A percentile compares a stretch with the other conserved stretches of the same genome.
Conservation (phyloP, 208 protist species). For the Trypanosoma cruzi region DNA sequence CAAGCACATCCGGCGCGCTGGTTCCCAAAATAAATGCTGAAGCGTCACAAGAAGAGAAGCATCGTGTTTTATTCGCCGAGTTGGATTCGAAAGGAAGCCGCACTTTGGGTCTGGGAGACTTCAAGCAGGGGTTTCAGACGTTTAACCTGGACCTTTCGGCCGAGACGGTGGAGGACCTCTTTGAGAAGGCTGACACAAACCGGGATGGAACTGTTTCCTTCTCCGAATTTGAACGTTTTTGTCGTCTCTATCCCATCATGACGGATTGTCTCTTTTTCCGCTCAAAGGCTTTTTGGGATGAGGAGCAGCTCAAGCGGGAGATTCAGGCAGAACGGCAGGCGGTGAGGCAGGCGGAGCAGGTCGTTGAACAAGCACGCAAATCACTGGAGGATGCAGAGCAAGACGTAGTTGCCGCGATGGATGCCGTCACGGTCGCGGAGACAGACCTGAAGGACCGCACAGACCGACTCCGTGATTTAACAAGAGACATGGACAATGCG, state of each 20-base stretch:
- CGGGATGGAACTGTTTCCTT: slow-evolving; percentile 83
- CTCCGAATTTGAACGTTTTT: slow-evolving; percentile 92
- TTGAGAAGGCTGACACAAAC: slow-evolving; percentile 86
- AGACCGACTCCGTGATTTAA: slow-evolving; percentile 82
- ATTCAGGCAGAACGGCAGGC: slow-evolving; percentile 82
- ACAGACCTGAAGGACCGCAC: slow-evolving; percentile 77
- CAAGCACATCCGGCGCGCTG: slow-evolving; percentile 50
- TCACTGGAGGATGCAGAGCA: slow-evolving; percentile 51
- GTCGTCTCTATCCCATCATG: slow-evolving; percentile 90
- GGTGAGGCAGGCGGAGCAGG: slow-evolving; percentile 58
- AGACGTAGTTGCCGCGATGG: slow-evolving; percentile 64
- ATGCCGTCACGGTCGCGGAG: slow-evolving; percentile 63
- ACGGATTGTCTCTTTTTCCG: slow-evolving; percentile 91
- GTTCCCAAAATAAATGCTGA: slow-evolving; percentile 52
- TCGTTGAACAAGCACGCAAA: slow-evolving; percentile 60
- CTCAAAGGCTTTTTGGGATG: slow-evolving; percentile 92
- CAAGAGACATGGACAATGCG: slow-evolving; percentile 81
- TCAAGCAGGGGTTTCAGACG: slow-evolving; percentile 79
- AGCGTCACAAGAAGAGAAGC: slow-evolving; percentile 84
- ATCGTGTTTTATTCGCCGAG: slow-evolving; percentile 87
- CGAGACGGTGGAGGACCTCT: slow-evolving; percentile 90
- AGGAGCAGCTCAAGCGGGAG: slow-evolving; percentile 85
- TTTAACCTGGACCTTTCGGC: slow-evolving; percentile 86
- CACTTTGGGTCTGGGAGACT: slow-evolving; percentile 79
- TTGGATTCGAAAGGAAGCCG: slow-evolving; percentile 84